A percentile compares a stretch with the other conserved stretches of the same genome.
Evolutionary conservation across 164 flowering plant genomes (phyloP).

Genomic region (Platanus orientalis): DNA sequence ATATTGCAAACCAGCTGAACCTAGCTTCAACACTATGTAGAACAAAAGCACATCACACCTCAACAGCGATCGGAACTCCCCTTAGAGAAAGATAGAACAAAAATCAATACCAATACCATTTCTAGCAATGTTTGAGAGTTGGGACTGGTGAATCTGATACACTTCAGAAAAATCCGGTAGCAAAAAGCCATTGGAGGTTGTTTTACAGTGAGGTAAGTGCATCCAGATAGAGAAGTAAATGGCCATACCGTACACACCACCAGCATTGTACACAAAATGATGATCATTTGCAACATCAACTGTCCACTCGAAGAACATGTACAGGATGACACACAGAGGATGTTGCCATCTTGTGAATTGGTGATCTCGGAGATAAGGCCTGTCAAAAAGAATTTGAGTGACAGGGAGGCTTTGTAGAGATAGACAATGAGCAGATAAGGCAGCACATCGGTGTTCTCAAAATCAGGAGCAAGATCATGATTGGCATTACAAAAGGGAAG

Average conservation of each 20-base stretch:
- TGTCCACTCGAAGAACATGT: slow-evolving; percentile 15
- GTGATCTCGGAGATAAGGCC: background rate
- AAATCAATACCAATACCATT: too few relatives aligned
- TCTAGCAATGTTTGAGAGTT: too few relatives aligned
- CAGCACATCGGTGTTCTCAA: slow-evolving; percentile 12
- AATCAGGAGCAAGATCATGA: slow-evolving; percentile 15
- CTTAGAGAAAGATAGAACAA: too few relatives aligned
- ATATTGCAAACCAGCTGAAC: too few relatives aligned
- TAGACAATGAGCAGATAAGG: slow-evolving; percentile 4
- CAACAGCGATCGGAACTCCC: too few relatives aligned
- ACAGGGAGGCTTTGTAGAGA: slow-evolving; percentile 12
- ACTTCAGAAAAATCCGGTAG: slow-evolving; percentile 9
- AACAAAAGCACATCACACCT: too few relatives aligned
- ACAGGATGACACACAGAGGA: slow-evolving; percentile 8
- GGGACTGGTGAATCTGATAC: too few relatives aligned
- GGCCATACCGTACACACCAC: slow-evolving; percentile 1
- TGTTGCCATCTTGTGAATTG: background rate
- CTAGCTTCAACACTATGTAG: too few relatives aligned
- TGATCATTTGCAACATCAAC: background rate
- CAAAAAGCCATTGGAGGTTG: background rate
- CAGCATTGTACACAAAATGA: slow-evolving; percentile 1
- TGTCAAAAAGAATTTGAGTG: slow-evolving; percentile 11
- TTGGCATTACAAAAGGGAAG: slow-evolving; percentile 12
- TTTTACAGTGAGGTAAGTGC: slow-evolving; percentile 3
- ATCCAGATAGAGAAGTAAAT: slow-evolving; percentile 8